A percentile compares a stretch with the other conserved stretches of the same genome.
Evolutionary conservation across 495 filamentous ascomycete genomes (phyloP).

Genomic region (Aspergillus haitiensis): DNA sequence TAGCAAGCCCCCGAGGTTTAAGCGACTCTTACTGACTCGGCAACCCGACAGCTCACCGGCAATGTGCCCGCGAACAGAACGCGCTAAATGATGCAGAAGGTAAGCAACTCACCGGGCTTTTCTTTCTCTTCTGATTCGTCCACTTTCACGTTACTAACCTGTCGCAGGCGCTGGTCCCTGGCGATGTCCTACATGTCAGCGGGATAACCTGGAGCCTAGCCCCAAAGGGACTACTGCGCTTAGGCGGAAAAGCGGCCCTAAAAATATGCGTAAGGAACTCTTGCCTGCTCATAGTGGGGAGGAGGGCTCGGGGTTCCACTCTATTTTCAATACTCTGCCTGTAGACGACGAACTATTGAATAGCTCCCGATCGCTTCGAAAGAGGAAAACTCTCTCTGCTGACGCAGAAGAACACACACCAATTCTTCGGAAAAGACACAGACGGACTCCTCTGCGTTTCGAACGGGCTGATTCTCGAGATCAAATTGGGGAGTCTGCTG

Average conservation of each 20-base stretch:
- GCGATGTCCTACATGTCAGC: conserved; percentile 77
- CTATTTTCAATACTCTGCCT: conserved; percentile 75
- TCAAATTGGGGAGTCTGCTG: conserved; percentile 23
- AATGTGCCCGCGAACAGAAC: conserved; percentile 83
- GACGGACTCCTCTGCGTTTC: conserved; percentile 34
- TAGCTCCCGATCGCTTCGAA: conserved; percentile 81
- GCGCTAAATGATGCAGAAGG: conserved; percentile 69
- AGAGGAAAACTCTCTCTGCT: conserved; percentile 69
- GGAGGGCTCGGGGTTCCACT: conserved; percentile 77
- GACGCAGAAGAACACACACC: conserved; percentile 54
- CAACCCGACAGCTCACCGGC: conserved; percentile 68
- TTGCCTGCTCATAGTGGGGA: conserved; percentile 69
- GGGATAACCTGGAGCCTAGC: conserved; percentile 60
- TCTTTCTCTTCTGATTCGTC: conserved; percentile 8
- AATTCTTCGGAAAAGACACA: conserved; percentile 47
- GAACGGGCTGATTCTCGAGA: conserved; percentile 28
- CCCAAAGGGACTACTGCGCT: conserved; percentile 40
- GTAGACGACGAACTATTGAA: conserved; percentile 81
- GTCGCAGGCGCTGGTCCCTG: conserved; percentile 55
- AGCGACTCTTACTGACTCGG: conserved; percentile 38
- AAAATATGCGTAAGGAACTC: conserved; percentile 68
- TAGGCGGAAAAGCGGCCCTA: conserved; percentile 44
- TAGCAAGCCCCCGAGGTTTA: conserved; percentile 30
- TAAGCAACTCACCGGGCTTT: conserved; percentile 34
- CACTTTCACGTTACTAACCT: conserved; percentile 25